A percentile compares a stretch with the other conserved stretches of the same genome.
Evolutionary conservation across 1,139 yeast genomes (phyloP).

Genomic region (Lizanozyma gosingica): DNA sequence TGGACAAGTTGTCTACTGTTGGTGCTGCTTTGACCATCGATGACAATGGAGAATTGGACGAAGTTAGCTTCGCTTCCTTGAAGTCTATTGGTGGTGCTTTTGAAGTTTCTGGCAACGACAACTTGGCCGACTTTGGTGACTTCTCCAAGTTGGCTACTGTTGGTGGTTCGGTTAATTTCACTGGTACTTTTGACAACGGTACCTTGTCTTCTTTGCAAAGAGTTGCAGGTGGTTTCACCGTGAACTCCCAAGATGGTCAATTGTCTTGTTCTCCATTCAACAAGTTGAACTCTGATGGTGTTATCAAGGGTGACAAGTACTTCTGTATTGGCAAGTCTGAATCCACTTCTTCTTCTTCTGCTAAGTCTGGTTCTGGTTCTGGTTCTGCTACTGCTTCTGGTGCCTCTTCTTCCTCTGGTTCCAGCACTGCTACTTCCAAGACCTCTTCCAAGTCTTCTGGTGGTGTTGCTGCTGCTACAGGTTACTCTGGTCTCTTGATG

Average conservation of each 20-base stretch:
- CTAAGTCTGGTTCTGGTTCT: conserved; percentile 34
- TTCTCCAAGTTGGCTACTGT: conserved; percentile 66
- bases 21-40: conserved; percentile 78
- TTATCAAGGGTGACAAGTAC: conserved; percentile 82
- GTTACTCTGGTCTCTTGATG: not conserved
- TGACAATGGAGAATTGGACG: conserved; percentile 65
- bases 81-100: conserved; percentile 80
- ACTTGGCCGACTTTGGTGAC: conserved; percentile 56
- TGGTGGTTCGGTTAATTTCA: conserved; percentile 79
- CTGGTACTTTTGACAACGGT: conserved; percentile 77
- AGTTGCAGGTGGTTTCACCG: conserved; percentile 86
- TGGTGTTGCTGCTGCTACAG: conserved; percentile 20
- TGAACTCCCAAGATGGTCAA: conserved; percentile 64
- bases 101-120: conserved; percentile 74
- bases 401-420: conserved; percentile 16
- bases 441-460: conserved; percentile 15
- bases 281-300: conserved; percentile 59
- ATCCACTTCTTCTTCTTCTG: conserved; percentile 43
- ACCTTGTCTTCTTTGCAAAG: conserved; percentile 60
- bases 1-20: conserved; percentile 48
- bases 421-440: conserved; percentile 18
- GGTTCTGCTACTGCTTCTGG: conserved; percentile 27
- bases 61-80: conserved; percentile 62
- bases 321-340: conserved; percentile 68
- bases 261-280: conserved; percentile 76